Percentiles rank a stretch among this genome's conserved stretches.
These are phyloP conservation scores for Corymbia citriodora DNA, from an alignment of 441 rosid species.

Conservation along the genomic window DNA sequence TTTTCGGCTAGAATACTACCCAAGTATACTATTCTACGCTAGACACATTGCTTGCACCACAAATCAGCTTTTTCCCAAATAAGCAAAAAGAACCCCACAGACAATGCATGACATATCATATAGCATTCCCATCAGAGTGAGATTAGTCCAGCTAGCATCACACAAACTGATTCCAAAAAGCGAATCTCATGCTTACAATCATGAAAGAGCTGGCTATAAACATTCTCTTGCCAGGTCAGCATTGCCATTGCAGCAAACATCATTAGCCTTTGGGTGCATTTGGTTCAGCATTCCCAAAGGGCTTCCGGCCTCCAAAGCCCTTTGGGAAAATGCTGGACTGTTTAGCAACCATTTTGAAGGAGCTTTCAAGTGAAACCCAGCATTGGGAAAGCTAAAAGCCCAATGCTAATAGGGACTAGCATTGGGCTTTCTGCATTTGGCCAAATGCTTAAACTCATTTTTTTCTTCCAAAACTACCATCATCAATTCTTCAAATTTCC, in stretches of 20 bases:
- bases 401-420: too few species aligned
- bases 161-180: neutral
- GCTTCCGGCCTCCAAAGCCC: too few species aligned
- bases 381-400: too few species aligned
- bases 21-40: neutral
- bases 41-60: neutral
- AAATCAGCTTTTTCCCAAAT: neutral
- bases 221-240: neutral
- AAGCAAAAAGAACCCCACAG: neutral
- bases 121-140: neutral
- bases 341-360: too few species aligned
- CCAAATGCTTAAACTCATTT: too few species aligned
- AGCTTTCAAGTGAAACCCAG: too few species aligned
- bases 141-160: neutral
- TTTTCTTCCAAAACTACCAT: too few species aligned
- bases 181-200: neutral
- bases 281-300: too few species aligned
- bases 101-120: neutral
- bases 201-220: neutral
- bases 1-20: neutral
- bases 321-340: too few species aligned
- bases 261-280: neutral
- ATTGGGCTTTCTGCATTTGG: too few species aligned
- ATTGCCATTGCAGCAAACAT: neutral
- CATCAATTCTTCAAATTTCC: too few species aligned